These are phyloP conservation scores for Paecilomyces sp. DNA, from an alignment of 2,329 filamentous ascomycete species.

Conservation along the genomic window DNA sequence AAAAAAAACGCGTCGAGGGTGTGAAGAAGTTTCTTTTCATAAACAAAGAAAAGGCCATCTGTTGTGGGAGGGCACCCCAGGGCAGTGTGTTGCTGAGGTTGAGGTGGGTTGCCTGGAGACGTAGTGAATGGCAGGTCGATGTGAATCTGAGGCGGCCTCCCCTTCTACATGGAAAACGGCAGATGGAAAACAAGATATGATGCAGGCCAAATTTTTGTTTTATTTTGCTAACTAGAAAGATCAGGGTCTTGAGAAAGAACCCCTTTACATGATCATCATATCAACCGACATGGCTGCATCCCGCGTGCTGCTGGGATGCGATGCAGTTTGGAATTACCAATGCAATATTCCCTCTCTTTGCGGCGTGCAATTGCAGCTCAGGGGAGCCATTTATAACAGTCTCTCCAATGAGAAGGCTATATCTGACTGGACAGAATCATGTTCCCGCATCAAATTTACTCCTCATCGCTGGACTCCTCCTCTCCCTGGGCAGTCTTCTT, in stretches of 20 bases:
- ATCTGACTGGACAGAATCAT: conserved; percentile 3
- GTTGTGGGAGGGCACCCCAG: not conserved
- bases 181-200: not conserved
- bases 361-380: conserved; percentile 9
- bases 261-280: not conserved
- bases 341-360: not conserved
- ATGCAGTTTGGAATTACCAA: not conserved
- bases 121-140: not conserved
- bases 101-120: not conserved
- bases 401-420: conserved; percentile 17
- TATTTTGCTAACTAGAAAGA: not conserved
- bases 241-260: not conserved
- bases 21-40: not conserved
- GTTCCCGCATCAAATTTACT: conserved; percentile 25
- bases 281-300: conserved; percentile 7
- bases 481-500: conserved; percentile 40
- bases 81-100: not conserved
- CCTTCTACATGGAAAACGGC: not conserved
- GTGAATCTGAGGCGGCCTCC: not conserved
- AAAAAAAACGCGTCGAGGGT: not conserved
- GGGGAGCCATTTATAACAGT: conserved; percentile 11
- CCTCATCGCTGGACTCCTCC: conserved; percentile 27
- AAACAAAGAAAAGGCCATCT: not conserved
- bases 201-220: not conserved
- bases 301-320: not conserved